Conservation (phyloP, 169 alveolate species). For the Plasmodium coatneyi region DNA sequence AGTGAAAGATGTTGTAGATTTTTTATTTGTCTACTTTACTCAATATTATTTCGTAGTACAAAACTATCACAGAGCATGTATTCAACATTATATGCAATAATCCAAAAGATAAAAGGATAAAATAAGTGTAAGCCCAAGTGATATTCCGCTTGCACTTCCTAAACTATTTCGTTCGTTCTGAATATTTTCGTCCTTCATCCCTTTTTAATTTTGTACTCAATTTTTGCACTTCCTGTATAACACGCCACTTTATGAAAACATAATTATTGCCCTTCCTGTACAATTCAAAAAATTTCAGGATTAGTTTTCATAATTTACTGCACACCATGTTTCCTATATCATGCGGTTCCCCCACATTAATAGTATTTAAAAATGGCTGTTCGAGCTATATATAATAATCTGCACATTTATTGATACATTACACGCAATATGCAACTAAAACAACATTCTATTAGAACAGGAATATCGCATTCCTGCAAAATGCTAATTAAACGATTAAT, state of each 20-base stretch:
- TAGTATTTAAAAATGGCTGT: not conserved
- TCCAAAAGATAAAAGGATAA: not conserved
- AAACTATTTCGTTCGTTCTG: not conserved
- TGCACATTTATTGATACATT: not conserved
- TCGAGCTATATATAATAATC: not conserved
- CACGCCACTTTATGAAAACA: not conserved
- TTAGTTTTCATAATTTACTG: not conserved
- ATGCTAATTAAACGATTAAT: not conserved
- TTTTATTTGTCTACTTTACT: not conserved
- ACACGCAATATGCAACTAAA: not conserved
- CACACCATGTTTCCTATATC: not conserved
- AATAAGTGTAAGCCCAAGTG: not conserved
- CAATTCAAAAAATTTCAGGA: not conserved
- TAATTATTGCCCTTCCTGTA: not conserved
- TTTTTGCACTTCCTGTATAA: not conserved
- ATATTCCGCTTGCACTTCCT: not conserved
- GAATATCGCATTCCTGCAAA: not conserved
- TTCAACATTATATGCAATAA: not conserved
- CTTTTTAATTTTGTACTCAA: not conserved
- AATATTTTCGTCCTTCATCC: not conserved
- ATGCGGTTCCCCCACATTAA: not conserved
- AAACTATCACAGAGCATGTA: not conserved
- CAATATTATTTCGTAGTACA: not conserved
- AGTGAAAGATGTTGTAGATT: not conserved
- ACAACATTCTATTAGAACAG: not conserved